A percentile compares a stretch with the other conserved stretches of the same genome.
phyloP scores from a whole-genome alignment of 2,329 filamentous ascomycete genomes.

The Hysterium pulicare region DNA sequence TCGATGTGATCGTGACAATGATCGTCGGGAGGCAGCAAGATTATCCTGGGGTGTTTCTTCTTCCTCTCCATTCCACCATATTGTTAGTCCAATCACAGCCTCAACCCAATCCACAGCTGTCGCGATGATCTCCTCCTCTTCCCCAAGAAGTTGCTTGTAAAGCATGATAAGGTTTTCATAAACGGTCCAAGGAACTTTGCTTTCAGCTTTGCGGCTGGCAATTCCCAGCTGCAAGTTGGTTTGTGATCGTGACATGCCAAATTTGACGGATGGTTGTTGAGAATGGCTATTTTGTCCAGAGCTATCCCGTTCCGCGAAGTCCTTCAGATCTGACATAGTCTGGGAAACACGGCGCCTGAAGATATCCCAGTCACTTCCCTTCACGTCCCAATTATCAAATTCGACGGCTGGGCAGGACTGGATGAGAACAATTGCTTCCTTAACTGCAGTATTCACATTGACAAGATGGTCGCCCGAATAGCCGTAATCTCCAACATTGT shows the following conservation, averaged over 20 bases:
- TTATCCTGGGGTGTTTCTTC: conserved; percentile 42
- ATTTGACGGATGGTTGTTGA: conserved; percentile 38
- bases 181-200: conserved; percentile 82
- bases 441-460: conserved; percentile 70
- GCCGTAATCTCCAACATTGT: conserved; percentile 60
- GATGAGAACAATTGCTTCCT: conserved; percentile 66
- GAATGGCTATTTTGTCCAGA: conserved; percentile 43
- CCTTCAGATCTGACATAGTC: conserved; percentile 66
- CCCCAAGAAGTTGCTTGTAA: conserved; percentile 77
- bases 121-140: conserved; percentile 69
- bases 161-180: conserved; percentile 80
- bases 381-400: conserved; percentile 75
- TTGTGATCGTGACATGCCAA: conserved; percentile 41
- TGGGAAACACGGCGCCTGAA: conserved; percentile 74
- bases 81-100: conserved; percentile 74
- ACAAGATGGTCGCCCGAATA: conserved; percentile 75
- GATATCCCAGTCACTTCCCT: conserved; percentile 74
- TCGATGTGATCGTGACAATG: conserved; percentile 38
- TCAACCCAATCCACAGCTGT: conserved; percentile 89
- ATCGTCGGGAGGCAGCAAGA: conserved; percentile 44
- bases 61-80: conserved; percentile 86
- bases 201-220: conserved; percentile 71
- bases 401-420: conserved; percentile 67
- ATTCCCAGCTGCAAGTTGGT: conserved; percentile 62
- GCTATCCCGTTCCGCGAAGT: conserved; percentile 74